Evolutionary conservation across 192 early-diverging fungal species (phyloP).

Genomic region (Piromyces finnis): DNA sequence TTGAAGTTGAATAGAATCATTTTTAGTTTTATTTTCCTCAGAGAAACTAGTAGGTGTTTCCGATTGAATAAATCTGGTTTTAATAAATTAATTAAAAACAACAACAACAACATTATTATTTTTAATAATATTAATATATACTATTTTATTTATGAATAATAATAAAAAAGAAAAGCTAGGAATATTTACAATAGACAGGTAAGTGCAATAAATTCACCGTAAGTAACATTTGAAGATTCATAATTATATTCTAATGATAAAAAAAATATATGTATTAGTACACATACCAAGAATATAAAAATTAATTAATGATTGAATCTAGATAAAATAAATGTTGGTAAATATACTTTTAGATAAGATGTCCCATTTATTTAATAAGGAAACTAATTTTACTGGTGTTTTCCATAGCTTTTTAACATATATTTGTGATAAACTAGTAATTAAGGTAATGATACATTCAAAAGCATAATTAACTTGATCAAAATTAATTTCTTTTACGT

Average conservation of each 20-base stretch:
- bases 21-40: neutral
- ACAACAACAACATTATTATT: too few relatives aligned
- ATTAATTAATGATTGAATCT: too few relatives aligned
- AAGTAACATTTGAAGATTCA: neutral
- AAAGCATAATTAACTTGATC: slow-evolving; percentile 50
- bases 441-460: slow-evolving; percentile 23
- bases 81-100: too few relatives aligned
- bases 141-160: too few relatives aligned
- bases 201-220: neutral
- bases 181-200: neutral
- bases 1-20: neutral
- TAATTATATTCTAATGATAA: neutral
- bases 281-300: neutral
- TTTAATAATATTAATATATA: too few relatives aligned
- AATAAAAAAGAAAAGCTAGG: too few relatives aligned
- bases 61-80: neutral
- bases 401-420: neutral
- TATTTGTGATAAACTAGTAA: neutral
- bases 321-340: too few relatives aligned
- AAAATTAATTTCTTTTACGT: slow-evolving; percentile 38
- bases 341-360: neutral
- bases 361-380: neutral
- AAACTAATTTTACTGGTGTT: neutral
- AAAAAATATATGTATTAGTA: neutral
- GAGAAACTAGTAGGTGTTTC: neutral